These are phyloP conservation scores for Alternaria gansuensis DNA, from an alignment of 2,329 filamentous ascomycete genomes.

Conservation along the genomic window DNA sequence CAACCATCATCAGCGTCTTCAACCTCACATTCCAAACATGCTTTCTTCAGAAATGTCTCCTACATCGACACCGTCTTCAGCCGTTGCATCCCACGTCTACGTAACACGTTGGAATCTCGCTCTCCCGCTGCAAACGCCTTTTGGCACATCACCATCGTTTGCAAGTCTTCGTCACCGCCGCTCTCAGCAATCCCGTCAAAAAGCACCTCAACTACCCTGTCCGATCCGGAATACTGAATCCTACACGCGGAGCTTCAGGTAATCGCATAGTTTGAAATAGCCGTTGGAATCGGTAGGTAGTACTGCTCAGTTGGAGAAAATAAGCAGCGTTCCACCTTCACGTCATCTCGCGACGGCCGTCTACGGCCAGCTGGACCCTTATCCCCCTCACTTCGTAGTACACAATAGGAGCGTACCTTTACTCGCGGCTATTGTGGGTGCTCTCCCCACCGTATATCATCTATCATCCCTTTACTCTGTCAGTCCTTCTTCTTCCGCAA, in stretches of 20 bases:
- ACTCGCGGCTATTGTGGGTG: slow-evolving; percentile 1
- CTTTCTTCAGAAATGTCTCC: background rate
- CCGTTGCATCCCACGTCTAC: background rate
- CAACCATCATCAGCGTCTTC: background rate
- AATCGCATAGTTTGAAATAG: background rate
- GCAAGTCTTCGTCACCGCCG: slow-evolving; percentile 5
- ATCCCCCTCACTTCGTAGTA: slow-evolving; percentile 13
- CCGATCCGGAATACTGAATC: background rate
- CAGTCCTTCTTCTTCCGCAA: slow-evolving; percentile 1
- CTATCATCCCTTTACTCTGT: background rate
- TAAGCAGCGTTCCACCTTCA: slow-evolving; percentile 11
- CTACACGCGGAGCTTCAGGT: background rate
- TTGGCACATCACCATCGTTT: slow-evolving; percentile 9
- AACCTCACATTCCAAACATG: background rate
- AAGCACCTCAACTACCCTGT: background rate
- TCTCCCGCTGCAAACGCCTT: slow-evolving; percentile 5
- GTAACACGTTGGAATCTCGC: background rate
- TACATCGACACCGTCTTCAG: background rate
- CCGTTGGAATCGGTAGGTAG: background rate
- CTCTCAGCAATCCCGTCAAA: background rate
- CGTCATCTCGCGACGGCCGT: background rate
- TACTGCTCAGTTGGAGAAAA: background rate
- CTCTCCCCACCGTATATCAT: slow-evolving; percentile 2
- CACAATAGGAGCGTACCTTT: slow-evolving; percentile 9
- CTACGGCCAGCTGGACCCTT: background rate